These are phyloP conservation scores for Rhytidiadelphus loreus DNA, from an alignment of 225 moss, liverwort and hornwort species.

Conservation along the genomic window DNA sequence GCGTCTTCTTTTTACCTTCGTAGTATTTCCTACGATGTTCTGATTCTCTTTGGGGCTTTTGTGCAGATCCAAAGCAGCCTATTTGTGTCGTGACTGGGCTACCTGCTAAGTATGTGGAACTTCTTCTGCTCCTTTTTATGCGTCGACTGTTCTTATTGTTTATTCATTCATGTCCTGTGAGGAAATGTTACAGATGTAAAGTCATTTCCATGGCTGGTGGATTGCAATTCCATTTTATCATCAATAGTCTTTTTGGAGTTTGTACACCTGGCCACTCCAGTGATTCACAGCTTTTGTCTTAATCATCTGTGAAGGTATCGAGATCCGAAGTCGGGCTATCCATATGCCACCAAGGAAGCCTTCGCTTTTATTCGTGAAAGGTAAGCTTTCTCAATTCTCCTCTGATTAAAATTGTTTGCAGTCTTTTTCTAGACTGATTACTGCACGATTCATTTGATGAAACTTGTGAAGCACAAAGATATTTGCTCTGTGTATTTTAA, in stretches of 20 bases:
- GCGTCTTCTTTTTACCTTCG: neutral
- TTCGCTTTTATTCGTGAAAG: conserved; percentile 73
- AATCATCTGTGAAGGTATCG: conserved; percentile 47
- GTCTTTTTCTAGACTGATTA: neutral
- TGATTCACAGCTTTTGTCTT: neutral
- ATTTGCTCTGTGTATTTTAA: neutral
- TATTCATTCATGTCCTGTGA: neutral
- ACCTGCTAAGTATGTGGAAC: conserved; percentile 62
- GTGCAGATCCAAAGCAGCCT: conserved; percentile 68
- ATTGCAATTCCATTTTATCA: neutral
- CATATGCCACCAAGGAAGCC: conserved; percentile 95
- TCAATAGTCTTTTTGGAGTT: neutral
- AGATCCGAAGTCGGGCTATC: conserved; percentile 84
- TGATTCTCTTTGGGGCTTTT: neutral
- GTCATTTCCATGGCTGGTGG: neutral
- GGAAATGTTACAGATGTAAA: neutral
- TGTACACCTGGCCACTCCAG: neutral
- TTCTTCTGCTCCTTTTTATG: neutral
- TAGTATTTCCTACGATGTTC: neutral
- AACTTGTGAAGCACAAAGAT: neutral
- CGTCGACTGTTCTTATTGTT: neutral
- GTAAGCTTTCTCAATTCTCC: neutral
- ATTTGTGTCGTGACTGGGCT: conserved; percentile 82
- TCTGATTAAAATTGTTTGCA: neutral
- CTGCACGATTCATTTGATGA: neutral